Evolutionary conservation across 2,329 filamentous ascomycete genomes (phyloP), one percentile per base, ranked within the genome.

Genomic region (Ophiostoma sp.): DNA sequence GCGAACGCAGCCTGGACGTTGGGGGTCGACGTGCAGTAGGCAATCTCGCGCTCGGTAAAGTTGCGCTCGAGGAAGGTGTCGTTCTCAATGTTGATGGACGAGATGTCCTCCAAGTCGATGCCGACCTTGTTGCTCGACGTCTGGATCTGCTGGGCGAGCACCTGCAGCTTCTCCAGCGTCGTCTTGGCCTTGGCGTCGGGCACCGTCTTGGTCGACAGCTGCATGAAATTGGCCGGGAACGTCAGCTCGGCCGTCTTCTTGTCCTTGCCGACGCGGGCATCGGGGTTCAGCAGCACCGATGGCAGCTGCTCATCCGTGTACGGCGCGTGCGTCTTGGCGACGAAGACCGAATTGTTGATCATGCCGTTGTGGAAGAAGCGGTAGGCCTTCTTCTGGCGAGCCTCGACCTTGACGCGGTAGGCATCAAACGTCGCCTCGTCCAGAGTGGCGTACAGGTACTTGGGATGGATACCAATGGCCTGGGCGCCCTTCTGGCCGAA

Each of bases 401-500:
- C 91, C 80, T 94, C 92, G 22, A 98, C 94, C 88, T 97, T 98
- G 80, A 86, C 85, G 81, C 91, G 92, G 88, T 99, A 99, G 73
- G 89, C 86, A 74, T 89, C 84, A 83, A 94, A 99, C 70, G 93
- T 92, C 66, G 91, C 86, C 84, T 95, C 89, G 80, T 98, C 95
- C 70, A 99, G 92, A n/a, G 93, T 92, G 68, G 96, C 96, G 79
- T 92, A 99, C 73, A 99, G 89, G 83, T 98, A 99, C 84, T 93
- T 95, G 80, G 97, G 94, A 82, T 99, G 96, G 70, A 99, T 92
- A 87, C 95, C 96, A 79, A 99, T 97, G 59, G 93, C 95, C 83
- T 99, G 97, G 33, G 96, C 93, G 80, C 96, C 96, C 90, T 99
- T 99, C 84, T 99, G 96, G 78, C 96, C 96, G 87, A 99, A 99